Base-by-base conservation (phyloP, 2,329 filamentous ascomycete genomes). In the Blastomyces parvus region DNA sequence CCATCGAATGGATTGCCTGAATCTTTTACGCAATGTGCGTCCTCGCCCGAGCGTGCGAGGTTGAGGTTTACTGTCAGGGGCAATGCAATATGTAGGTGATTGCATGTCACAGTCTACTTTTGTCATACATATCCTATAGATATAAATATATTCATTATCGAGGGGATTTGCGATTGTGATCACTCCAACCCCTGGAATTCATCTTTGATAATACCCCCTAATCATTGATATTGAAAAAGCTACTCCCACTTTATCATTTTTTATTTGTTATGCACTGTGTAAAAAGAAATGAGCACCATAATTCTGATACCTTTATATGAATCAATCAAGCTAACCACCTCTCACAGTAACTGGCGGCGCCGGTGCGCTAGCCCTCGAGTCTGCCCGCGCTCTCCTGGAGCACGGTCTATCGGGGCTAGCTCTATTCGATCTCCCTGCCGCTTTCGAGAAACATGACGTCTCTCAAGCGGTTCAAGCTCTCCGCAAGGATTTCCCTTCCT, bases 381-480 rank as follows among this genome's bases (percentile, higher is more conserved):
- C 82, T 36, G 82, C 82, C 0, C 76, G 80, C 56, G 87, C 87
- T 1, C 80, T 90, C 25, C 84, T 90, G 46, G 86, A 90, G 73
- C 87, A 90, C 69, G 87, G 87, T 8, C 76, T 85, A 1, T 71
- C 76, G 0, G 84, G 83, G 2, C 75, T 89, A 13, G 80, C 80
- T 52, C 79, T 90, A 38, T 83, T 88, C 70, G 87, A 89, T 70
- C 70, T 86, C 14, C 76, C 82, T 68, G 70, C 75, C 3, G 76
- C 80, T 2, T 73, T 70, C 52, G 67, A 70, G 42, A 59, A 69
- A 14, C 64, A 68, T n/a, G 52, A 74, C 40, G 73, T 80, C 0
- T 71, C 76, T 63, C 64, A 70, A 6, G 73, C 77, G 33, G 78
- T 87, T 59, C 68, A 76, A 1, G 63, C 68, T 1, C 78, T 90